A percentile compares a stretch with the other conserved stretches of the same genome.
These are phyloP conservation scores for Isatis tinctoria DNA, from an alignment of 345 rosid species.

Conservation along the genomic window DNA sequence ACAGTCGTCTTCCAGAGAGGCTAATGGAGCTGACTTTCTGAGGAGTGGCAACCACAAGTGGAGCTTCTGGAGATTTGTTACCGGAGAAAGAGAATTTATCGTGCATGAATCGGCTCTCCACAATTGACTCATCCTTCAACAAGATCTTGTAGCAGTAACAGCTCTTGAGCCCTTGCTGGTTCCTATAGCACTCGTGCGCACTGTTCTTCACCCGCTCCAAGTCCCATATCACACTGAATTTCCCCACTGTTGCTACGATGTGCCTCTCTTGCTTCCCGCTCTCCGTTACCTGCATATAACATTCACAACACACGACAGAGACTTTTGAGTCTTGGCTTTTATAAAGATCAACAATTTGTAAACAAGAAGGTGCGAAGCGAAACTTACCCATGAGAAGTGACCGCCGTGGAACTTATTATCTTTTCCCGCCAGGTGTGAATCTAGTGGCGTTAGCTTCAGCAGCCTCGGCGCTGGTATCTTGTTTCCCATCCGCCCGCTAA, in stretches of 20 bases:
- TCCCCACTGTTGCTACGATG: constrained; percentile 86
- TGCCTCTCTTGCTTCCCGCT: constrained; percentile 91
- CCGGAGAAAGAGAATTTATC: constrained; percentile 57
- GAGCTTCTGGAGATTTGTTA: constrained; percentile 83
- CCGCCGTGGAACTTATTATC: constrained; percentile 83
- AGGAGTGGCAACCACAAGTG: constrained; percentile 92
- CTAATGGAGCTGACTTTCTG: constrained; percentile 94
- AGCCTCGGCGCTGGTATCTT: constrained; percentile 86
- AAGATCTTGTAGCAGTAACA: constrained; percentile 92
- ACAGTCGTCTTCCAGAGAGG: constrained; percentile 62
- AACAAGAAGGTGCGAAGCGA: not conserved
- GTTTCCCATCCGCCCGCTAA: constrained; percentile 89
- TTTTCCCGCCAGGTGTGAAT: constrained; percentile 85
- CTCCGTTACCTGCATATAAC: constrained; percentile 67
- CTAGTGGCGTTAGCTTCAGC: constrained; percentile 85
- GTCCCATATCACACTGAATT: constrained; percentile 96
- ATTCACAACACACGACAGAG: constrained; percentile 1
- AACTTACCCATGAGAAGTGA: constrained; percentile 97
- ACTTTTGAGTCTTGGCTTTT: constrained; percentile 1
- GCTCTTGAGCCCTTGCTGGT: constrained; percentile 94
- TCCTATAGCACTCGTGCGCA: constrained; percentile 71
- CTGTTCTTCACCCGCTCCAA: constrained; percentile 94
- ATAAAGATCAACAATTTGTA: not conserved
- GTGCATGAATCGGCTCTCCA: constrained; percentile 95
- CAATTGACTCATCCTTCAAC: constrained; percentile 88